phyloP scores from a whole-genome alignment of 768 basidiomycete genomes.

The Infundibulicybe gibba region DNA sequence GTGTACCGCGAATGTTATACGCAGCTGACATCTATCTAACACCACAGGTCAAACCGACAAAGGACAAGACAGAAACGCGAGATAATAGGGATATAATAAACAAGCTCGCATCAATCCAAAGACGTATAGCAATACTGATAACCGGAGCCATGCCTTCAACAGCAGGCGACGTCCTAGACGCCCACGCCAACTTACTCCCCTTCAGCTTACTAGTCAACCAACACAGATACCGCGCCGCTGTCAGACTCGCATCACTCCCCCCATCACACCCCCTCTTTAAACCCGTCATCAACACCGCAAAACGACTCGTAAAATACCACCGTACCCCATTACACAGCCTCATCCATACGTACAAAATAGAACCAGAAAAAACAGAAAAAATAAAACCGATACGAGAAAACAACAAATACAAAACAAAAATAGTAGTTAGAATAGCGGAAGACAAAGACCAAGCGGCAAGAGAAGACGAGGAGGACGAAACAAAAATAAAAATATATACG shows the following conservation, averaged over 20 bases:
- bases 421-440: background rate
- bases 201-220: background rate
- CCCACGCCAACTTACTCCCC: conserved; percentile 14
- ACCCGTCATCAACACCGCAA: background rate
- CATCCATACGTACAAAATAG: conserved; percentile 2
- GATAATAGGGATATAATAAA: background rate
- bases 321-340: conserved; percentile 10
- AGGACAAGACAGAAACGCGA: background rate
- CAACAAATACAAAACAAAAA: background rate
- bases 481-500: conserved; percentile 15
- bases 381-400: conserved; percentile 2
- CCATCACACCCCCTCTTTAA: background rate
- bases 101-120: conserved; percentile 6
- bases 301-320: conserved; percentile 1
- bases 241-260: conserved; percentile 1
- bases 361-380: conserved; percentile 4
- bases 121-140: conserved; percentile 6
- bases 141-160: conserved; percentile 10
- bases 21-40: background rate
- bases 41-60: background rate
- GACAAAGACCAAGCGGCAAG: background rate
- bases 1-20: background rate
- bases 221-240: background rate
- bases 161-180: conserved; percentile 11
- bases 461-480: background rate